Evolutionary conservation across 805 yeast genomes (phyloP), one percentile per base, ranked within the genome.

Genomic region (Pichia phayaonensis): DNA sequence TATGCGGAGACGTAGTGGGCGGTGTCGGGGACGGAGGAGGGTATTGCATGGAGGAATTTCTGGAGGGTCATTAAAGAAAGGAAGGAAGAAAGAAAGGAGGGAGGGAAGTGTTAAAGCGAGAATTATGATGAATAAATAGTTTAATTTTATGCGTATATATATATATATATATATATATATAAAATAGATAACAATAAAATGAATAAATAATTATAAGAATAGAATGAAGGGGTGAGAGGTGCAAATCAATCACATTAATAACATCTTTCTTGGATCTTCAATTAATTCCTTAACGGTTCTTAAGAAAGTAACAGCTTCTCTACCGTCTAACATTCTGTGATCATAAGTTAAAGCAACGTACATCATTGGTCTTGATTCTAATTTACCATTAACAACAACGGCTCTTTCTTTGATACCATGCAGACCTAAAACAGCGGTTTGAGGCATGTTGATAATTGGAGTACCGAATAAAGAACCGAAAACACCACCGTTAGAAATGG

Each of bases 281-380:
- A 94, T 88, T 72, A 87, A 81, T 75, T 94, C 99, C 79, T 94
- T 94, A 58, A 94, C 84, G 36, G 96, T 88, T 77, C 83, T 90
- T 74, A 94, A 62, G 88, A 92, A 94, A 54, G 92, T 87, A 56
- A 94, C 99, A 51, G 97, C 98, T 76, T 94, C 99, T 74, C 98
- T 88, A 61, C 99, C 99, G 68, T 94, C 99, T 67, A 94, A 77
- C 67, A 94, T 83, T 77, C 99, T 86, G 77, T 94, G 99, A 69
- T 94, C 99, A 71, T 94, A 94, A 52, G 99, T 92, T 71, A 94
- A 84, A 49, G 99, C 99, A 64, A 94, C 74, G 80, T 94, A 94
- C 99, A 94, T 94, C 98, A 94, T 92, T 69, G 99, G 99, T 78
- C 98, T 86, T 43, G 92, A 80, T 60, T 87, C 99, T 61, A 94